Conservation (phyloP, 2,329 filamentous ascomycete genomes). For the Coniella lustricola region DNA sequence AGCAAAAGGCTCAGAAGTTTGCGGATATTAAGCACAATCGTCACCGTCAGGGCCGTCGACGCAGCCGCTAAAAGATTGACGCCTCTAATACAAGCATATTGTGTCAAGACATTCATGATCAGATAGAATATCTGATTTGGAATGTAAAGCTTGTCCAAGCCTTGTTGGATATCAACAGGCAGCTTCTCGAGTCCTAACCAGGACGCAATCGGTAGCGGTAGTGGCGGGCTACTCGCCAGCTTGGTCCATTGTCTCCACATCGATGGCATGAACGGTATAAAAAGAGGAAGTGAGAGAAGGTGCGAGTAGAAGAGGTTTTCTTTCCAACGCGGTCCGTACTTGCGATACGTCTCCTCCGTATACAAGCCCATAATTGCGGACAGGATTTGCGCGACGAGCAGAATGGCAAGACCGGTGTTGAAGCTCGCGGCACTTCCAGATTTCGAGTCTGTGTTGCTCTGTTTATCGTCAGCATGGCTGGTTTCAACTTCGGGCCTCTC, state of each 20-base stretch:
- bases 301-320: constrained; percentile 95
- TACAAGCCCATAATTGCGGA: constrained; percentile 94
- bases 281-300: constrained; percentile 67
- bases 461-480: constrained; percentile 20
- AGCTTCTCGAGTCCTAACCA: constrained; percentile 28
- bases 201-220: constrained; percentile 36
- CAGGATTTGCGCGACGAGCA: constrained; percentile 81
- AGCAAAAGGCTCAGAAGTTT: constrained; percentile 87
- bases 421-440: constrained; percentile 35
- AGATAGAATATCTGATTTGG: constrained; percentile 69
- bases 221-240: constrained; percentile 56
- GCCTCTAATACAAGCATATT: constrained; percentile 90
- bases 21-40: constrained; percentile 90
- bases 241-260: constrained; percentile 57
- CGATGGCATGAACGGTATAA: constrained; percentile 62
- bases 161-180: constrained; percentile 31
- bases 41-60: constrained; percentile 87
- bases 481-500: not conserved
- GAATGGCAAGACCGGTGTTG: constrained; percentile 66
- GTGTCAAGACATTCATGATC: constrained; percentile 73
- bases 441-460: constrained; percentile 21
- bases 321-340: constrained; percentile 83
- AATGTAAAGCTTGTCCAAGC: constrained; percentile 34
- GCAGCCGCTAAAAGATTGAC: constrained; percentile 89
- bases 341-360: constrained; percentile 81